Evolutionary conservation across 352 stramenopile species (phyloP).

Genomic region (Pythium aristosporum): DNA sequence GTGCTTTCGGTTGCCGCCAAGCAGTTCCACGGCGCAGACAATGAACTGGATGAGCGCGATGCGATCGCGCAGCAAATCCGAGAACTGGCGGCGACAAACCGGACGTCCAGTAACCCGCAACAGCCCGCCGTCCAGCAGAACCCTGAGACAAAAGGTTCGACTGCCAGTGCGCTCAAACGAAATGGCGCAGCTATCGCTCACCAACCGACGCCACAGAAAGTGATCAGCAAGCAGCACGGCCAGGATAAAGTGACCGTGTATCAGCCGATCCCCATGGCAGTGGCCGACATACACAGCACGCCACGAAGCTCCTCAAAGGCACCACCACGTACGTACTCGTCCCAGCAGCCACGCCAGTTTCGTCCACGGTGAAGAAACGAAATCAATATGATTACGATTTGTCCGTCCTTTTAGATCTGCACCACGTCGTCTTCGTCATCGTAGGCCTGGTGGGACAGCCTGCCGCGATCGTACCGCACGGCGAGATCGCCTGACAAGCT

Average conservation of each 20-base stretch:
- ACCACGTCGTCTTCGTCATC: constrained; percentile 28
- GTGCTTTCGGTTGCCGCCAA: neutral
- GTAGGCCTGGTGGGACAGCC: constrained; percentile 19
- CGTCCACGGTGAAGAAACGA: neutral
- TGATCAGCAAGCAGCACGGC: neutral
- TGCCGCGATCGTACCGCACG: constrained; percentile 37
- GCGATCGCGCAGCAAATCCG: constrained; percentile 24
- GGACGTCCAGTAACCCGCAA: neutral
- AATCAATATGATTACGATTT: neutral
- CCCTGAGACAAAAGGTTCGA: neutral
- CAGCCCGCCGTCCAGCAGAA: neutral
- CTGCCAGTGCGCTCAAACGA: constrained; percentile 10
- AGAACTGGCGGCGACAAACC: constrained; percentile 5
- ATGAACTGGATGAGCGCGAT: constrained; percentile 8
- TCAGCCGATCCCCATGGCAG: constrained; percentile 13
- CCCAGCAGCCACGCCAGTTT: constrained; percentile 19
- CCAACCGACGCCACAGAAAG: neutral
- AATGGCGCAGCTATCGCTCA: constrained; percentile 20
- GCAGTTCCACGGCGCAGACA: neutral
- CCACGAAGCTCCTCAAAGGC: constrained; percentile 6
- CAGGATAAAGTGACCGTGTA: constrained; percentile 25
- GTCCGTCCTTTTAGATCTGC: constrained; percentile 12
- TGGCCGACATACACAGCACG: neutral
- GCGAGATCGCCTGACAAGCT: constrained; percentile 37
- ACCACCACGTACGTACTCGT: constrained; percentile 13